phyloP scores from a whole-genome alignment of 208 protist species.

The Trypanosoma rangeli region DNA sequence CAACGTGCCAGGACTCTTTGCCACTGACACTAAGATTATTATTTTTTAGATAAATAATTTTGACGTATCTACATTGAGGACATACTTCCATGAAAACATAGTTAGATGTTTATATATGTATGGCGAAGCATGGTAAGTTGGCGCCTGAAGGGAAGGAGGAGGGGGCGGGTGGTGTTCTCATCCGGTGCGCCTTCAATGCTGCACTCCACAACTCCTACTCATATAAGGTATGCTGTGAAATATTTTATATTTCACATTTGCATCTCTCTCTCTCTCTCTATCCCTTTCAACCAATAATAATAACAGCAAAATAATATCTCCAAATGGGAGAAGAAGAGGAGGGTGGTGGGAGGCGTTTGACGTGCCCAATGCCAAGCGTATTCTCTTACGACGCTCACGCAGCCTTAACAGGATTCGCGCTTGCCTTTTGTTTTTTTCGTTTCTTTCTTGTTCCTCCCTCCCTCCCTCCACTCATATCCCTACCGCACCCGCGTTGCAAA shows the following conservation, averaged over 20 bases:
- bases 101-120: conserved; percentile 22
- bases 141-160: too few relatives aligned
- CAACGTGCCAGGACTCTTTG: background rate
- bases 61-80: too few relatives aligned
- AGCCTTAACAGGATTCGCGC: background rate
- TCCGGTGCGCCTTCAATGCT: background rate
- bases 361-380: too few relatives aligned
- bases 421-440: conserved; percentile 21
- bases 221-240: background rate
- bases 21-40: too few relatives aligned
- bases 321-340: too few relatives aligned
- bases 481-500: background rate
- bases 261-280: background rate
- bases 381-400: too few relatives aligned
- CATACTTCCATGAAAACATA: conserved; percentile 19
- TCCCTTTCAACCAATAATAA: too few relatives aligned
- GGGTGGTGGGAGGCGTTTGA: too few relatives aligned
- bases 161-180: background rate
- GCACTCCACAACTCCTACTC: background rate
- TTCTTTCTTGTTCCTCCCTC: background rate
- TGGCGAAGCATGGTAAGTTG: background rate
- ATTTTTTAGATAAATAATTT: too few relatives aligned
- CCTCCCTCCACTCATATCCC: background rate
- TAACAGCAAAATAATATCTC: too few relatives aligned
- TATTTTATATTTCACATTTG: background rate